A percentile compares a stretch with the other conserved stretches of the same genome.
Evolutionary conservation across 345 rosid genomes (phyloP).

Genomic region (Ricinus communis): DNA sequence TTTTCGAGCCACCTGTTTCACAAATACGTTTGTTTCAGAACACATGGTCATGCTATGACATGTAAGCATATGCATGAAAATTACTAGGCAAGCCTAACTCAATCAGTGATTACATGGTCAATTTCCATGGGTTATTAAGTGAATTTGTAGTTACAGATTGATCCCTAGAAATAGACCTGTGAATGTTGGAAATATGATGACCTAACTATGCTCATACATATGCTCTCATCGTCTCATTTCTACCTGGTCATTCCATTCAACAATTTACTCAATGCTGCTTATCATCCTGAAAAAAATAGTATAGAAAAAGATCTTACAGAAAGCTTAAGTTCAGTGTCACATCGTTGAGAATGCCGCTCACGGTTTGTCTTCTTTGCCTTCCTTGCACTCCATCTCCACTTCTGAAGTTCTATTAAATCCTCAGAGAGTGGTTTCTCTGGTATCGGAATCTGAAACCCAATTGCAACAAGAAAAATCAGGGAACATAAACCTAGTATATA

Average conservation of each 20-base stretch:
- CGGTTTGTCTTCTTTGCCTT: constrained; percentile 34
- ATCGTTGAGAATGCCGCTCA: constrained; percentile 37
- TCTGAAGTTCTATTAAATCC: constrained; percentile 26
- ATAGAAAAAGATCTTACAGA: constrained; percentile 24
- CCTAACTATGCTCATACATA: neutral
- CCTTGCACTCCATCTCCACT: constrained; percentile 29
- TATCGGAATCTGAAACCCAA: constrained; percentile 29
- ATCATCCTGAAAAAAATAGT: constrained; percentile 2
- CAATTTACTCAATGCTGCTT: neutral
- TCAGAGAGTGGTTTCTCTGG: constrained; percentile 30
- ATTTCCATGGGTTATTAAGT: neutral
- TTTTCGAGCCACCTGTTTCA: constrained; percentile 81
- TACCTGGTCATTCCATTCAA: neutral
- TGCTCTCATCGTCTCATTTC: neutral
- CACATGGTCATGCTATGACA: constrained; percentile 21
- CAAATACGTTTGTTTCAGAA: constrained; percentile 25
- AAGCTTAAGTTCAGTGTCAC: constrained; percentile 39
- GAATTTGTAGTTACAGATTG: constrained; percentile 5
- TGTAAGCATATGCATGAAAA: neutral
- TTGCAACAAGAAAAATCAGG: neutral
- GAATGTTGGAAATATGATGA: neutral
- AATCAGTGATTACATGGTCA: neutral
- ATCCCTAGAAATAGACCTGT: neutral
- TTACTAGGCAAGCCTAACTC: constrained; percentile 3
- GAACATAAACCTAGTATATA: neutral